Base-by-base conservation (phyloP, 768 basidiomycete genomes). In the Exidia glandulosa region DNA sequence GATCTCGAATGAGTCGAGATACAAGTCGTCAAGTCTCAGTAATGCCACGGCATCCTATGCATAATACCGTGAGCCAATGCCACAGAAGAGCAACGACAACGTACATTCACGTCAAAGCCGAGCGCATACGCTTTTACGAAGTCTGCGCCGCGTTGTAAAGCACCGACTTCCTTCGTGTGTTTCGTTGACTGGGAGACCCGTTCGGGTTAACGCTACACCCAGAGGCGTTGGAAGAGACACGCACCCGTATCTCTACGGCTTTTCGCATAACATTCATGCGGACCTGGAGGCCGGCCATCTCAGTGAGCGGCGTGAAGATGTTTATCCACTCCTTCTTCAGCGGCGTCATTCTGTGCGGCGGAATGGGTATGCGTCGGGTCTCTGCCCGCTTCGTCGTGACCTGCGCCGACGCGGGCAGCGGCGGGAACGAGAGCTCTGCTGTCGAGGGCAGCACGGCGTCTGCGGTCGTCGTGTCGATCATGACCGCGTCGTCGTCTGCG, bases 1-100 rank as follows among this genome's bases (percentile, higher is more conserved):
- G 72, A 99, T 95, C 73, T 99, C 96, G 68, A 96, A 96, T 2
- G 94, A 94, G 68, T 98, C 96, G 52, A 99, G 87, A 71, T 98
- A 99, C 14, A 99, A 81, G 70, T 98, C 96, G 69, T 99, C 96
- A 66, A 99, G 72, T 63, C 96, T 84, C 33, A 99, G 81, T 29
- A 99, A 84, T 4, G 96, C 96, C 63, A 99, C 90, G 4, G 95
- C 86, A 66, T 99, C 96, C 91, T 97, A 57, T 1, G 54, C 12
- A 32, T 60, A 57, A 48, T 19, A 7, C 16, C n/a, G 37, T 57
- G 36, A 57, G 62, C 50, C 56, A 58, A 2, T n/a, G 27, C 55
- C 36, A 45, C 37, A 41, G 56, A 55, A 52, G 31, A 13, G 45
- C 32, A 50, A 32, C 29, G n/a, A 7, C 10, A 5, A 66, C 82